Conservation (phyloP, 148 eudicot species). For the Heliosperma pusillum region DNA sequence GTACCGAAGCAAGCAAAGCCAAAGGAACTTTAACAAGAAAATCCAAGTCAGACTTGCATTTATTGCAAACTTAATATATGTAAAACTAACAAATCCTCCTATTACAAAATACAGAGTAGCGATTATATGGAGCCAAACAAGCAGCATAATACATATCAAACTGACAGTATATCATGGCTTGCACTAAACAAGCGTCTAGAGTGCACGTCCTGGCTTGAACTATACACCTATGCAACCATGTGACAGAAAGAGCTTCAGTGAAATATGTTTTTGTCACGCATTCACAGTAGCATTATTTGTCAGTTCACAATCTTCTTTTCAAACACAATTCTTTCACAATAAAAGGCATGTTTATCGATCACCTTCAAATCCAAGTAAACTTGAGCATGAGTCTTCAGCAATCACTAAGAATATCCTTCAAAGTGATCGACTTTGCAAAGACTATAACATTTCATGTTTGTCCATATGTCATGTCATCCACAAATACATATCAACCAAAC, state of each 20-base stretch:
- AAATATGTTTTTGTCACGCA: not conserved
- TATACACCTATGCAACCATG: not conserved
- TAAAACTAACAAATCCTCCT: not conserved
- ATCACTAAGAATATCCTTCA: not conserved
- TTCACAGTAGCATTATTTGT: no score
- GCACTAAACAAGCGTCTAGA: not conserved
- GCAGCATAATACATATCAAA: not conserved
- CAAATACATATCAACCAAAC: not conserved
- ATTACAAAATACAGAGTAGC: not conserved
- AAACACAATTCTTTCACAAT: not conserved
- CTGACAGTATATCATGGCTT: not conserved
- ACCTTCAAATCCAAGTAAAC: not conserved
- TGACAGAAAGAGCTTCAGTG: not conserved
- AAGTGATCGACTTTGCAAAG: not conserved
- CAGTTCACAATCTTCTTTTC: not conserved
- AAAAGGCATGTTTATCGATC: not conserved
- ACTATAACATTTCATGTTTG: not conserved
- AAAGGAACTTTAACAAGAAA: conserved; percentile 87
- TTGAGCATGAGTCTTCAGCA: not conserved
- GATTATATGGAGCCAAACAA: not conserved
- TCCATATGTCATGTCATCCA: not conserved
- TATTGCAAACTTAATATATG: not conserved
- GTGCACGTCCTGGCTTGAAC: not conserved
- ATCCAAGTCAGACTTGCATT: conserved; percentile 57
- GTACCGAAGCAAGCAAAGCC: conserved; percentile 79